Conservation (phyloP, 1,139 yeast species). For the Pichia sp. region DNA sequence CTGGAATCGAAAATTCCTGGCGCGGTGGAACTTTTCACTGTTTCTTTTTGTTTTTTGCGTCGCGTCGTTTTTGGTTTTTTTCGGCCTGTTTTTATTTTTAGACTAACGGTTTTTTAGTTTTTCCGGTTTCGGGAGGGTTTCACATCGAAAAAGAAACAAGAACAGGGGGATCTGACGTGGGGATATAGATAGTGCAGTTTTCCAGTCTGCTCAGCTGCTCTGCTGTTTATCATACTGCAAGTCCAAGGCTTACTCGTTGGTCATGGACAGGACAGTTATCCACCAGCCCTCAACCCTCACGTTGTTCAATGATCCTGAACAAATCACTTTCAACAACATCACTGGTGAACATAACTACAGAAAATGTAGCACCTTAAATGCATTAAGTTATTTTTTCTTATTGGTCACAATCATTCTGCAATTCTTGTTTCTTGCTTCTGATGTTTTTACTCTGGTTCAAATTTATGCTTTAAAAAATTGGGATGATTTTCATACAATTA, state of each 20-base stretch:
- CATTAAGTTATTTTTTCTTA: slow-evolving; percentile 47
- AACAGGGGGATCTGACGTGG: too few relatives aligned
- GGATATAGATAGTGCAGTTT: too few relatives aligned
- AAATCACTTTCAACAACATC: slow-evolving; percentile 28
- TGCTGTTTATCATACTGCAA: too few relatives aligned
- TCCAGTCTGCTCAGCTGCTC: too few relatives aligned
- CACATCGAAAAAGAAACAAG: background rate
- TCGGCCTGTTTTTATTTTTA: background rate
- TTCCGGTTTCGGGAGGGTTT: background rate
- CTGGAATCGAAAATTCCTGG: too few relatives aligned
- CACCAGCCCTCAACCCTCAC: background rate
- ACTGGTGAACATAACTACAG: slow-evolving; percentile 44
- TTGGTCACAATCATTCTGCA: slow-evolving; percentile 49
- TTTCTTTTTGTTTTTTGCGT: background rate
- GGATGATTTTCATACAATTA: slow-evolving; percentile 47
- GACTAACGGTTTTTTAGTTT: background rate
- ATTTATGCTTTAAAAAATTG: slow-evolving; percentile 71
- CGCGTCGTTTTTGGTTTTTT: background rate
- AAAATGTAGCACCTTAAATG: slow-evolving; percentile 46
- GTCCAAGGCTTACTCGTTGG: background rate
- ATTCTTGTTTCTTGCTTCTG: slow-evolving; percentile 58
- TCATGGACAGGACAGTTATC: background rate
- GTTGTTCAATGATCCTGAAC: slow-evolving; percentile 17
- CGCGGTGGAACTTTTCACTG: too few relatives aligned
- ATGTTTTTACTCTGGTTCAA: slow-evolving; percentile 72